These are phyloP conservation scores for Echium plantagineum DNA, from an alignment of 257 asterid genomes.

Conservation along the genomic window DNA sequence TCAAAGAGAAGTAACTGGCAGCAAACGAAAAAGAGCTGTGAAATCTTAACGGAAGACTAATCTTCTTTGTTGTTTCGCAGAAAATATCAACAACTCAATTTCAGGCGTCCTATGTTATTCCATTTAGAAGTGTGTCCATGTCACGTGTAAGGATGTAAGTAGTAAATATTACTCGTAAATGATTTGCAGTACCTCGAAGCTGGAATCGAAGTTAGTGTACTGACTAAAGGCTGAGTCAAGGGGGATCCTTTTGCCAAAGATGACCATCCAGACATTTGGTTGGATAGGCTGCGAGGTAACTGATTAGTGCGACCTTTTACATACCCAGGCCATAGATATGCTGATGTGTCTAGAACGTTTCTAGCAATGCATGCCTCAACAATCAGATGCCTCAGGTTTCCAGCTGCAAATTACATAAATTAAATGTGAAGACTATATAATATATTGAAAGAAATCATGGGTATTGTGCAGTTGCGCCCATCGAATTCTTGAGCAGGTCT, in stretches of 20 bases:
- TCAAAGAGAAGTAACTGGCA: background rate
- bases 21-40: background rate
- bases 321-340: constrained; percentile 14
- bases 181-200: constrained; percentile 11
- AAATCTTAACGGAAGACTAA: background rate
- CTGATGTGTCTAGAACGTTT: constrained; percentile 11
- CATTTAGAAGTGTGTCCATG: background rate
- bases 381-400: constrained; percentile 14
- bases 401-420: constrained; percentile 5
- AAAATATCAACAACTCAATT: background rate
- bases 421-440: background rate
- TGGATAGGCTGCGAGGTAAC: background rate
- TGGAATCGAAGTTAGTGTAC: constrained; percentile 7
- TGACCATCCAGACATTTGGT: constrained; percentile 9
- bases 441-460: background rate
- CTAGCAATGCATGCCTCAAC: constrained; percentile 17
- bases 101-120: background rate
- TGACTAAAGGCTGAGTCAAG: constrained; percentile 7
- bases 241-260: constrained; percentile 11
- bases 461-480: background rate
- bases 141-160: background rate
- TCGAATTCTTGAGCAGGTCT: background rate
- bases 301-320: constrained; percentile 2
- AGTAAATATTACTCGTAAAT: background rate
- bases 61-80: background rate